Base-by-base conservation (phyloP, 2,329 filamentous ascomycete genomes). In the Beauveria sp. region DNA sequence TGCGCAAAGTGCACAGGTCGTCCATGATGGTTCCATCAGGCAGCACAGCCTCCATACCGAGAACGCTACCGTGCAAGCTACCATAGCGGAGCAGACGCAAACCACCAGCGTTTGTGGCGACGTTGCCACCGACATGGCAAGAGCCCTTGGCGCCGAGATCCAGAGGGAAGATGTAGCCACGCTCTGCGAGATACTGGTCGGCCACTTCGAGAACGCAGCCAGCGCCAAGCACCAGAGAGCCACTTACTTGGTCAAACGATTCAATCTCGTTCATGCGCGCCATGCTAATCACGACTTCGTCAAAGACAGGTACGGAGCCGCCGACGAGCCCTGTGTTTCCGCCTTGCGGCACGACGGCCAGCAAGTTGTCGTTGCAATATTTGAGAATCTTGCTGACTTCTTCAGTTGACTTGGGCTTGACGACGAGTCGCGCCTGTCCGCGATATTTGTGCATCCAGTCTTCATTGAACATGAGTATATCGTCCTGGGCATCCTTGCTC, bases 381-480 rank as follows among this genome's bases (percentile, higher is more conserved):
- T 89, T 88, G 68, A 99, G 76, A 63, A 97, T 87, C 76, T 89
- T 84, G 83, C 91, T 96, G 68, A 97, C 90, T 75, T 99, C 88
- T 69, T 93, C 87, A 0, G 91, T 93, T 18, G 85, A 89, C 56
- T 82, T 84, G 12, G 94, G 94, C 76, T 92, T 96, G 64, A 99
- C 78, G 5, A 97, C 92, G 28, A 99, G 79, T 70, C 87, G 86
- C 63, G 90, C 86, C 75, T 97, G 92, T 34, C 94, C 96, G 63
- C 90, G 87, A 79, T 96, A 99, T 77, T 99, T 99, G 75, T 90
- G 88, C 92, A 99, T 97, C 94, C 96, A 99, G 77, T 99, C 94
- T 71, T 87, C 86, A 76, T 99, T 99, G 82, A 92, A 99, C 8
- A 90, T 84, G 72, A 94, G 91, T 66, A 97, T 82, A 71, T 97